Conservation (phyloP, 2,329 filamentous ascomycete genomes). For the Colletotrichum musicola region DNA sequence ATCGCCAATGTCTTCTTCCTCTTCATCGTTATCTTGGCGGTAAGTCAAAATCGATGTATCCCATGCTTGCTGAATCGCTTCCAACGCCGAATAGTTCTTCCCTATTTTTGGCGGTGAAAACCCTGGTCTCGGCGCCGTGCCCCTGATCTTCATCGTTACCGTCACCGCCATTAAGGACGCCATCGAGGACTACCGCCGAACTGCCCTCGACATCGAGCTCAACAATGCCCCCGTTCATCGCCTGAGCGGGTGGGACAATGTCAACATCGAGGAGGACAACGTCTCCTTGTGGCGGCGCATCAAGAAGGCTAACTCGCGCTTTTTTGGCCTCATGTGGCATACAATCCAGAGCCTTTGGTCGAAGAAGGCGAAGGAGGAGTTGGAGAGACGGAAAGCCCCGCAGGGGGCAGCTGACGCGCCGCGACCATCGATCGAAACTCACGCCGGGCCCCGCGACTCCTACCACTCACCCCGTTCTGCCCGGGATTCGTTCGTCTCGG, state of each 20-base stretch:
- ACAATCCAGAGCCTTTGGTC: slow-evolving; percentile 62
- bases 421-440: slow-evolving; percentile 73
- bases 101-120: slow-evolving; percentile 94
- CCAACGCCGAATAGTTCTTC: slow-evolving; percentile 76
- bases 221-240: slow-evolving; percentile 97
- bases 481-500: slow-evolving; percentile 65
- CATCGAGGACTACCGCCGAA: slow-evolving; percentile 94
- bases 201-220: slow-evolving; percentile 89
- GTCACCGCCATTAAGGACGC: slow-evolving; percentile 95
- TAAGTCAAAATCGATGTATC: slow-evolving; percentile 63
- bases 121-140: slow-evolving; percentile 89
- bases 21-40: slow-evolving; percentile 92
- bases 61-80: slow-evolving; percentile 14
- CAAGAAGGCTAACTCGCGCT: slow-evolving; percentile 86
- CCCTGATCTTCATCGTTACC: slow-evolving; percentile 90
- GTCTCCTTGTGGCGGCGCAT: slow-evolving; percentile 87
- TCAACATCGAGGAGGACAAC: slow-evolving; percentile 90
- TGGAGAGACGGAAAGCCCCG: slow-evolving; percentile 61
- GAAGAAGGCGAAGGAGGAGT: slow-evolving; percentile 63
- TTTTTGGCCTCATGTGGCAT: slow-evolving; percentile 67
- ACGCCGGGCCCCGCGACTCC: slow-evolving; percentile 65
- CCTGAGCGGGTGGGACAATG: slow-evolving; percentile 88
- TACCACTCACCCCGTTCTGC: slow-evolving; percentile 57
- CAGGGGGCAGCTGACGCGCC: slow-evolving; percentile 53
- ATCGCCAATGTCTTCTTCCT: slow-evolving; percentile 99